phyloP scores from a whole-genome alignment of 1,284 basidiomycete species.

The Leucoagaricus sp. region DNA sequence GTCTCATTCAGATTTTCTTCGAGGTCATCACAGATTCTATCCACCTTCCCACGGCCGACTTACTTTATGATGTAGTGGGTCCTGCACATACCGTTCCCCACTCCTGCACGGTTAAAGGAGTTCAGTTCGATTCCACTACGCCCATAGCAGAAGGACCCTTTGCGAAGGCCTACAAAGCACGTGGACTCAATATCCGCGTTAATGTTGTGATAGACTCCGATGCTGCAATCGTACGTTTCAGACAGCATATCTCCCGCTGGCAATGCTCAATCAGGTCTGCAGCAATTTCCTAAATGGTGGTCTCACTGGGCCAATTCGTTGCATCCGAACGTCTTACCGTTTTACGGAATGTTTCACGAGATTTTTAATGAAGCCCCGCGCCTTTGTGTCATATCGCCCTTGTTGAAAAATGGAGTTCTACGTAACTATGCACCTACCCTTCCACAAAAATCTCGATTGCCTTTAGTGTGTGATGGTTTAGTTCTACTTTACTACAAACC shows the following conservation, averaged over 20 bases:
- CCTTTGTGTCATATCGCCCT: background rate
- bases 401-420: background rate
- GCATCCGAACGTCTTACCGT: background rate
- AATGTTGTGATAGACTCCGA: background rate
- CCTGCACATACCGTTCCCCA: background rate
- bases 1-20: no score
- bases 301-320: background rate
- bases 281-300: background rate
- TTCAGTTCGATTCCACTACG: background rate
- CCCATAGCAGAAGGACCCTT: background rate
- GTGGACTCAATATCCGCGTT: background rate
- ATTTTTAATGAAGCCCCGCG: background rate
- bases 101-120: background rate
- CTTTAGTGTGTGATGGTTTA: background rate
- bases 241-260: background rate
- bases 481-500: no score
- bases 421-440: background rate
- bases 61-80: background rate
- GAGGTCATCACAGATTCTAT: background rate
- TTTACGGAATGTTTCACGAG: background rate
- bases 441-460: background rate
- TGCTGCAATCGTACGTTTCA: background rate
- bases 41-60: background rate
- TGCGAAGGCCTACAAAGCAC: background rate
- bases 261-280: no score